Evolutionary conservation across 192 early-diverging fungal species (phyloP).

Genomic region (Coemansia sp.): DNA sequence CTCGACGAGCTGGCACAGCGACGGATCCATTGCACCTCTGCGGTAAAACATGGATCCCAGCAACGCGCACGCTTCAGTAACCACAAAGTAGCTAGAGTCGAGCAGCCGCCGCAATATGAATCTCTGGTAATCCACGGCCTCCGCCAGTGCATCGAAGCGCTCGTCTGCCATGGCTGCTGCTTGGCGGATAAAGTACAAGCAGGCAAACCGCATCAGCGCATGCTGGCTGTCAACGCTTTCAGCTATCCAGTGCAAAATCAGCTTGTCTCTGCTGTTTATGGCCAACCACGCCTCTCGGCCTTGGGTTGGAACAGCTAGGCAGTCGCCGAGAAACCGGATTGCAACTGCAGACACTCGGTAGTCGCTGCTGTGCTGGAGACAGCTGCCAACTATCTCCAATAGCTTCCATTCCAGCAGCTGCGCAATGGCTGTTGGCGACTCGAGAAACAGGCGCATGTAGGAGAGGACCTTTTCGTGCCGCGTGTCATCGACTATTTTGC

Average conservation of each 20-base stretch:
- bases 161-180: slow-evolving; percentile 8
- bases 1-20: slow-evolving; percentile 8
- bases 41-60: slow-evolving; percentile 19
- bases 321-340: slow-evolving; percentile 41
- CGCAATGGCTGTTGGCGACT: background rate
- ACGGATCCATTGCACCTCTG: slow-evolving; percentile 3
- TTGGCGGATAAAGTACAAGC: slow-evolving; percentile 35
- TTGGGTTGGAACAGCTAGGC: background rate
- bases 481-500: slow-evolving; percentile 74
- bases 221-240: slow-evolving; percentile 37
- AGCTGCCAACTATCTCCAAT: background rate
- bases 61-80: slow-evolving; percentile 29
- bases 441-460: slow-evolving; percentile 56
- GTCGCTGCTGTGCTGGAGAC: slow-evolving; percentile 30
- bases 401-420: slow-evolving; percentile 28
- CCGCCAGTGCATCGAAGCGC: background rate
- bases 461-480: slow-evolving; percentile 78
- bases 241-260: slow-evolving; percentile 17
- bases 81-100: slow-evolving; percentile 47
- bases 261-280: background rate
- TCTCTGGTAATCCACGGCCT: slow-evolving; percentile 16
- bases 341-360: slow-evolving; percentile 42
- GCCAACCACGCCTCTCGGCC: background rate
- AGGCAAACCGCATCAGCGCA: slow-evolving; percentile 38
- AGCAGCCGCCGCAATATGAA: slow-evolving; percentile 29